These are phyloP conservation scores for Pestalotiopsis sp. DNA, from an alignment of 2,329 filamentous ascomycete genomes.

Conservation along the genomic window DNA sequence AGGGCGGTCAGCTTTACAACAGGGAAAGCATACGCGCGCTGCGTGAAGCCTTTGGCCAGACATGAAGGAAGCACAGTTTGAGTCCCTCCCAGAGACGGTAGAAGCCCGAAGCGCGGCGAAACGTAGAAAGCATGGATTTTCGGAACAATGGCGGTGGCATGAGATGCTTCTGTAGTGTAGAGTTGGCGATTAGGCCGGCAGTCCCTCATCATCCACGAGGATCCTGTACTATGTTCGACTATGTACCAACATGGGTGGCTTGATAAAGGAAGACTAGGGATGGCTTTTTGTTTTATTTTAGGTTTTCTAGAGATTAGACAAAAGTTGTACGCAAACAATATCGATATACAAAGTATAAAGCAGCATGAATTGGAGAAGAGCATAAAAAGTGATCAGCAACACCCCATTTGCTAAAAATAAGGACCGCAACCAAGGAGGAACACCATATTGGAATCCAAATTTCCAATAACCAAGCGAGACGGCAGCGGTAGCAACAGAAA, in stretches of 20 bases:
- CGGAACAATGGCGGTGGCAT: neutral
- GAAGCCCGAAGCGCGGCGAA: neutral
- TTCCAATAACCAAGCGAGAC: too few relatives aligned
- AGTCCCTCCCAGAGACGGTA: neutral
- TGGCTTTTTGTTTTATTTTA: too few relatives aligned
- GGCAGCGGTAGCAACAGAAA: too few relatives aligned
- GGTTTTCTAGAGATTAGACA: too few relatives aligned
- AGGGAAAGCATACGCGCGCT: slow-evolving; percentile 3
- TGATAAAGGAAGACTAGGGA: neutral
- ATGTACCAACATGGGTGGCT: neutral
- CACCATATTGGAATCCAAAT: too few relatives aligned
- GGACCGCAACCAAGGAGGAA: too few relatives aligned
- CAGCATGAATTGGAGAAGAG: too few relatives aligned
- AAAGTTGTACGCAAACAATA: too few relatives aligned
- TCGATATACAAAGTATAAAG: too few relatives aligned
- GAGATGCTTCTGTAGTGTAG: neutral
- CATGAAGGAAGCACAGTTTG: neutral
- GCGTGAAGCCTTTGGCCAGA: neutral
- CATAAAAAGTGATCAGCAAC: too few relatives aligned
- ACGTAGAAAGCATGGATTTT: neutral
- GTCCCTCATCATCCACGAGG: neutral
- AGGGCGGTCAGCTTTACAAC: neutral
- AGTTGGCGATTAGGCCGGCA: neutral
- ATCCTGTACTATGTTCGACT: neutral
- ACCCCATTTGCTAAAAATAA: too few relatives aligned